Evolutionary conservation across 345 rosid genomes (phyloP), one percentile per base, ranked within the genome.

Genomic region (Leavenworthia alabamica): DNA sequence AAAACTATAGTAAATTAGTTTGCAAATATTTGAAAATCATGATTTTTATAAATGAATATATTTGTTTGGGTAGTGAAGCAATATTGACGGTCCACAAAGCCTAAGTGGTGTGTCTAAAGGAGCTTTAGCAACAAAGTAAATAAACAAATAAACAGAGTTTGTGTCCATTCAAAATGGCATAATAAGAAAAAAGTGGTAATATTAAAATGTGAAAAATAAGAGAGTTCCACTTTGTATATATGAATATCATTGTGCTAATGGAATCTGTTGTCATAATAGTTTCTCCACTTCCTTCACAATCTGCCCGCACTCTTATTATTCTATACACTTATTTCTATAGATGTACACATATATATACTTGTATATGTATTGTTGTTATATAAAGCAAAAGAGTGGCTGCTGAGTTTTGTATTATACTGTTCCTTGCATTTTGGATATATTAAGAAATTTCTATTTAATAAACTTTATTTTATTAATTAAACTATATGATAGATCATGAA

Each of bases 201-300:
- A 69, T 60, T 11, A 17, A 59, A 68, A 52, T 60, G 41, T 60
- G 32, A 60, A 60, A 44, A 35, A 17, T 3, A 16, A 15, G 16
- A 44, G 26, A 19, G 41, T 35, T 69, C 62, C 55, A 69, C 67
- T 43, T 52, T 69, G 33, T 43, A 33, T 50, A 52, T 52, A 69
- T 71, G 66, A 69, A 52, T 52, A 69, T 71, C 68, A 69, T 75
- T 71, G 44, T 67, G 76, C 24, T 75, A 68, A 66, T 73, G 78
- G 85, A 72, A 64, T 72, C 72, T 63, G 10, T 31, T 52, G 69
- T 78, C 79, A 43, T 39, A 75, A 68, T 31, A 68, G 72, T 80
- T 75, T 64, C 68, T 64, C 83, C 81, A 71, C 71, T 80, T 77
- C 52, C 64, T 62, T 77, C 73, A 39, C 31, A 56, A 36, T 28